Evolutionary conservation across 1,284 basidiomycete genomes (phyloP), one percentile per base, ranked within the genome.

Genomic region (Pyrrhoderma noxium): DNA sequence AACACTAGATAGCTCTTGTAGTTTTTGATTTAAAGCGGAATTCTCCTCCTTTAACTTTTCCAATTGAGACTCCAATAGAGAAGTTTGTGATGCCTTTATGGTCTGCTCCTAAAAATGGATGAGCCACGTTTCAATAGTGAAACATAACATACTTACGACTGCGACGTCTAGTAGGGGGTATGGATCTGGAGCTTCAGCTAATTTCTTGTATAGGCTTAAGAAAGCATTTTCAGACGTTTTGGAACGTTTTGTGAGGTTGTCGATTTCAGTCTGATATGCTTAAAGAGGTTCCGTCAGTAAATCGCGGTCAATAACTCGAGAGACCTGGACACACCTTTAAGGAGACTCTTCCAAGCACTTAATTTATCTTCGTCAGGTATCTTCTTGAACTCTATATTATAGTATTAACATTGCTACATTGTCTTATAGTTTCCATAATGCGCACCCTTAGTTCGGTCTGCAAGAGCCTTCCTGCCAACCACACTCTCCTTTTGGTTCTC

Each of bases 221-320:
- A 99, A 96, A 0, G 93, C 89, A 61, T 89, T 94, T 72, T 98
- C 95, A 1, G 93, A 87, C 14, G 78, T 69, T 64, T 96, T 97
- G 27, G 86, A 89, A 5, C 95, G 84, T 58, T 91, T 90, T 0
- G 93, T 98, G 54, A 99, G 79, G 60, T 73, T 85, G 70, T 99
- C 95, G 56, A 99, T 98, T 69, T 98, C 95, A 5, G 85, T 77
- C 69, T 99, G 95, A 71, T 99, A 98, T 2, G 92, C 93, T 91
- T 43, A 9, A 18, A 34, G 2, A 23, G 49, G 23, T n/a, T 56
- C 19, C 18, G 36, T 46, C 27, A 38, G 19, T 13, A 25, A 35
- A 53, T 8, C 57, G 50, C 25, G 21, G 47, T 22, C 18, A 52
- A 13, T 18, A n/a, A 14, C n/a, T 40, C 18, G 23, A 42, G 37